A percentile compares a stretch with the other conserved stretches of the same genome.
Evolutionary conservation across 495 filamentous ascomycete species (phyloP).

Genomic region (Neurospora sp.): DNA sequence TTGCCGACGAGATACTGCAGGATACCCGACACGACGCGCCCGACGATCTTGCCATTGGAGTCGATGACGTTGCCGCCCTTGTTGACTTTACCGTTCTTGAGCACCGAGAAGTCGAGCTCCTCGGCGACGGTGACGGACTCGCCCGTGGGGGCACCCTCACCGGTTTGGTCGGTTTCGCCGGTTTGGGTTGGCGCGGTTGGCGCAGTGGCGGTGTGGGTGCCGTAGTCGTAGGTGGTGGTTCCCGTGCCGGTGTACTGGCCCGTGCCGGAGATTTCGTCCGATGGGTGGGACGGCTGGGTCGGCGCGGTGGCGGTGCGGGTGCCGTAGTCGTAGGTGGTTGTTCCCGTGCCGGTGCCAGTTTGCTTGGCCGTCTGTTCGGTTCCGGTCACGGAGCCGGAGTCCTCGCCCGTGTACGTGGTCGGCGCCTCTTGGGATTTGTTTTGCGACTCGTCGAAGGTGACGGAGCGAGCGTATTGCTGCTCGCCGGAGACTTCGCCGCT

Average conservation of each 20-base stretch:
- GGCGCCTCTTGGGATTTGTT: background rate
- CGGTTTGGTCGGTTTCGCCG: background rate
- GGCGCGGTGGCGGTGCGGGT: background rate
- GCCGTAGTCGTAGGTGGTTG: background rate
- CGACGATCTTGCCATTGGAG: conserved; percentile 59
- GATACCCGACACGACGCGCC: conserved; percentile 57
- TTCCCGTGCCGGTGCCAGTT: background rate
- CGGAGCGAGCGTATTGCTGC: background rate
- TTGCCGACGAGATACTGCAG: conserved; percentile 57
- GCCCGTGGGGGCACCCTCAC: background rate
- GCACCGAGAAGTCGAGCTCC: conserved; percentile 48
- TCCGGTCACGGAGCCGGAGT: background rate
- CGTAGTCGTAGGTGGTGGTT: background rate
- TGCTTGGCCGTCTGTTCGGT: background rate
- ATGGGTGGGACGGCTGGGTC: background rate
- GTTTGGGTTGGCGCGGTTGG: background rate
- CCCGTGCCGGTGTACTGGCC: background rate
- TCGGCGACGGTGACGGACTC: conserved; percentile 11
- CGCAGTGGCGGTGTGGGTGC: background rate
- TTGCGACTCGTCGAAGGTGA: background rate
- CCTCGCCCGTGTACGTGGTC: background rate
- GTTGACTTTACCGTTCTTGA: conserved; percentile 62
- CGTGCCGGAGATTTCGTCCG: background rate
- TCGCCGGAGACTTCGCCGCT: background rate
- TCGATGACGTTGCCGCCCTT: conserved; percentile 72